Percentiles rank a stretch among this genome's conserved stretches.
These are phyloP conservation scores for Ceriops decandra DNA, from an alignment of 345 rosid species.

Conservation along the genomic window DNA sequence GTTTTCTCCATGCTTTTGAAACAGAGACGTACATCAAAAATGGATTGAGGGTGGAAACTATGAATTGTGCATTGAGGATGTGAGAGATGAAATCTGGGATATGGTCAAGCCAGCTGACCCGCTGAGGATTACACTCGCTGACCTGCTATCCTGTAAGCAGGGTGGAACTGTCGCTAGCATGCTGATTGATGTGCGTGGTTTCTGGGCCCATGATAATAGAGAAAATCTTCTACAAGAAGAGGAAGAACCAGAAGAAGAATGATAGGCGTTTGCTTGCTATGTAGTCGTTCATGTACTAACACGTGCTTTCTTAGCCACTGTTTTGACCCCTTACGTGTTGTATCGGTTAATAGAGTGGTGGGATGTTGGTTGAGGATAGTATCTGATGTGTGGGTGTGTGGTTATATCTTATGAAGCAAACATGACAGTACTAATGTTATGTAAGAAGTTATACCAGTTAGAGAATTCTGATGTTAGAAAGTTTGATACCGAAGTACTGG, in stretches of 20 bases:
- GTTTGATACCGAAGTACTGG: neutral
- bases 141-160: constrained; percentile 86
- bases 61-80: constrained; percentile 93
- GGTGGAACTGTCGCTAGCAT: constrained; percentile 98
- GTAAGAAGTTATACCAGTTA: neutral
- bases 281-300: constrained; percentile 9
- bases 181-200: constrained; percentile 95
- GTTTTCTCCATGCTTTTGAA: neutral
- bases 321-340: neutral
- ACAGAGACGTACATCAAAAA: constrained; percentile 97
- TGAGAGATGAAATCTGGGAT: constrained; percentile 98
- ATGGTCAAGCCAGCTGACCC: constrained; percentile 97
- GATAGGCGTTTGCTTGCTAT: constrained; percentile 7
- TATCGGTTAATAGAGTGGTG: neutral
- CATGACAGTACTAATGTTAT: neutral
- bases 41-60: constrained; percentile 99
- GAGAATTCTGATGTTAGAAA: neutral
- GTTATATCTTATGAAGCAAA: neutral
- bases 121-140: constrained; percentile 58
- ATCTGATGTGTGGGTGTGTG: constrained; percentile 3
- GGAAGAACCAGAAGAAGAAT: constrained; percentile 78
- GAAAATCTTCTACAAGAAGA: constrained; percentile 99
- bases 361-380: neutral
- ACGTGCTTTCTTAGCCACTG: constrained; percentile 1
- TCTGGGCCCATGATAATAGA: constrained; percentile 99